Evolutionary conservation across 768 basidiomycete genomes (phyloP).

Genomic region (Amanita pallidorosea): DNA sequence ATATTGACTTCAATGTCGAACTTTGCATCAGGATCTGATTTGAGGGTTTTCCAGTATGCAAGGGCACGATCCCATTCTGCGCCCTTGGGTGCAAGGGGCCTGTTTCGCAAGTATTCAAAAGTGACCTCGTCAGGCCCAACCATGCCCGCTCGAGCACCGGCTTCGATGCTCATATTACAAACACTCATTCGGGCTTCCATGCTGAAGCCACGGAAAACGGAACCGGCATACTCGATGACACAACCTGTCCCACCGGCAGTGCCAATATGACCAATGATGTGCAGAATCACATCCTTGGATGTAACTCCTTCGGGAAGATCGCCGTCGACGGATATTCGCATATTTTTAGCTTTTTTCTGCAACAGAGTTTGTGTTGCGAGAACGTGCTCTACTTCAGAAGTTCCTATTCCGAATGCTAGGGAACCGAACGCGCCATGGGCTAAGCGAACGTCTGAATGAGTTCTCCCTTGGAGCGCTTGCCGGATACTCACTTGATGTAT

Average conservation of each 20-base stretch:
- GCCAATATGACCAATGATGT: constrained; percentile 85
- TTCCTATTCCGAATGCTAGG: constrained; percentile 88
- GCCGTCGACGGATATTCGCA: constrained; percentile 85
- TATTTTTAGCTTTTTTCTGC: constrained; percentile 85
- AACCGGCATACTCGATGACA: constrained; percentile 89
- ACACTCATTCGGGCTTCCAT: constrained; percentile 90
- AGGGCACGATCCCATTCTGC: constrained; percentile 80
- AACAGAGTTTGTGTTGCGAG: constrained; percentile 85
- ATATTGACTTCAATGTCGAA: constrained; percentile 80
- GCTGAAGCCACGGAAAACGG: constrained; percentile 71
- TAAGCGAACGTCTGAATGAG: constrained; percentile 15
- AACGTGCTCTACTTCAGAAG: constrained; percentile 91
- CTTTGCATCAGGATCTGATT: constrained; percentile 70
- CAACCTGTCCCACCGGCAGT: constrained; percentile 91
- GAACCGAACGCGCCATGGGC: constrained; percentile 92
- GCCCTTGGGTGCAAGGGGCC: constrained; percentile 75
- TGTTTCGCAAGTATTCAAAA: constrained; percentile 71
- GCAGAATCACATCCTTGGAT: constrained; percentile 84
- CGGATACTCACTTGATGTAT: constrained; percentile 68
- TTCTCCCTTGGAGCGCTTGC: neutral
- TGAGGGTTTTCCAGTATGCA: constrained; percentile 77
- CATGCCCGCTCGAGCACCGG: constrained; percentile 89
- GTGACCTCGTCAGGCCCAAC: constrained; percentile 84
- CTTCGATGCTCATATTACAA: constrained; percentile 96
- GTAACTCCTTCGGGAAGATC: constrained; percentile 70